These are phyloP conservation scores for Nakazawaea wyomingensis DNA, from an alignment of 805 yeast genomes.

Conservation along the genomic window DNA sequence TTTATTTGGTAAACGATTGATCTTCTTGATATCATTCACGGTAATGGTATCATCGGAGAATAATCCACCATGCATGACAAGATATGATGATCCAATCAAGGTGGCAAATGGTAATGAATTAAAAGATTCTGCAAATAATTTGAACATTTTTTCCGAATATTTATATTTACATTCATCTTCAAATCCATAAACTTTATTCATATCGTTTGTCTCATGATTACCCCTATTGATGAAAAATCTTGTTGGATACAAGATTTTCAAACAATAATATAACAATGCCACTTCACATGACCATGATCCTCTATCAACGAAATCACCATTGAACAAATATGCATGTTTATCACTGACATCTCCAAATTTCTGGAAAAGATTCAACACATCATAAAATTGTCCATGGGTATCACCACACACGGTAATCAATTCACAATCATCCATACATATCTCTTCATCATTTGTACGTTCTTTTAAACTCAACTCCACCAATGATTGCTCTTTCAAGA, in stretches of 20 bases:
- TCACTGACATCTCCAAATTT: slow-evolving; percentile 66
- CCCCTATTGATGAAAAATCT: slow-evolving; percentile 81
- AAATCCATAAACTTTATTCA: slow-evolving; percentile 96
- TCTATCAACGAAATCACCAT: slow-evolving; percentile 97
- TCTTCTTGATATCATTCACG: slow-evolving; percentile 65
- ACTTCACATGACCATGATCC: slow-evolving; percentile 99
- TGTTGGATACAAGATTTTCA: slow-evolving; percentile 72
- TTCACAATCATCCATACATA: slow-evolving; percentile 28
- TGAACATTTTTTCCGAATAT: slow-evolving; percentile 74
- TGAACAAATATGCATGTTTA: slow-evolving; percentile 75
- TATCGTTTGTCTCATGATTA: slow-evolving; percentile 93
- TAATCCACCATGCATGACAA: slow-evolving; percentile 95
- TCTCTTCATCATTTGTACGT: slow-evolving; percentile 44
- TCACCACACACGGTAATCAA: slow-evolving; percentile 90
- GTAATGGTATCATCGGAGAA: slow-evolving; percentile 73
- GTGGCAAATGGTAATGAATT: slow-evolving; percentile 83
- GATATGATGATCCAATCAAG: slow-evolving; percentile 67
- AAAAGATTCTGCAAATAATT: slow-evolving; percentile 81
- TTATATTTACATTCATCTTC: slow-evolving; percentile 93
- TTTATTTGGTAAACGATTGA: slow-evolving; percentile 57
- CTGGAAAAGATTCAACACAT: slow-evolving; percentile 73
- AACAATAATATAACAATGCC: slow-evolving; percentile 70
- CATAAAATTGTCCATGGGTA: slow-evolving; percentile 95
- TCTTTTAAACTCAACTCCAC: slow-evolving; percentile 54
- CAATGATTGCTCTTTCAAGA: slow-evolving; percentile 64